A percentile compares a stretch with the other conserved stretches of the same genome.
Conservation (phyloP, 2,329 filamentous ascomycete genomes). For the Colletotrichum tamarilloi region DNA sequence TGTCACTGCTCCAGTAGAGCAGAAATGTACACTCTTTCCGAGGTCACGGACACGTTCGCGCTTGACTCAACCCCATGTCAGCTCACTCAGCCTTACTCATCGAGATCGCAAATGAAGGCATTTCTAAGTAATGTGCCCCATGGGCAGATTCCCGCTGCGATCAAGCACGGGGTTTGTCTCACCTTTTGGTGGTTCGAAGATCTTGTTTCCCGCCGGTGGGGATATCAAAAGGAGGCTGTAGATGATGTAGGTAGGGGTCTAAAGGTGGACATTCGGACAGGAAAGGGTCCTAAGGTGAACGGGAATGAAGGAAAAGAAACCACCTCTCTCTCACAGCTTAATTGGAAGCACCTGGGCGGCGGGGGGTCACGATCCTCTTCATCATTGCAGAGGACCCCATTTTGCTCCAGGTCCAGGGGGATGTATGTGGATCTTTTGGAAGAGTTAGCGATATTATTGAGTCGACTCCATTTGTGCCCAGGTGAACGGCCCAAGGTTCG, state of each 20-base stretch:
- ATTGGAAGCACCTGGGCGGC: slow-evolving; percentile 9
- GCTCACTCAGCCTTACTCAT: background rate
- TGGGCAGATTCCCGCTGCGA: background rate
- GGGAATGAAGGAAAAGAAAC: slow-evolving; percentile 18
- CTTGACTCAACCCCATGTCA: slow-evolving; percentile 1
- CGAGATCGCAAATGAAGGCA: background rate
- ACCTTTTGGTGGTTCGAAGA: slow-evolving; percentile 9
- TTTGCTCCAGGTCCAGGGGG: slow-evolving; percentile 9
- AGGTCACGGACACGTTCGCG: background rate
- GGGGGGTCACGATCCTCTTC: slow-evolving; percentile 24
- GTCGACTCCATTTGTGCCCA: background rate
- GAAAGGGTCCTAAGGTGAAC: background rate
- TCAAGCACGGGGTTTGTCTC: background rate
- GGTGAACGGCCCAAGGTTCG: background rate
- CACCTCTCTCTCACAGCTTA: background rate
- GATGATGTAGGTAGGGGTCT: slow-evolving; percentile 25
- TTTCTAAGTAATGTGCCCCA: background rate
- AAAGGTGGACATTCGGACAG: slow-evolving; percentile 10
- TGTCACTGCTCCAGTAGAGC: background rate
- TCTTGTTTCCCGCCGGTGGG: slow-evolving; percentile 4
- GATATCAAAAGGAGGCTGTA: slow-evolving; percentile 6
- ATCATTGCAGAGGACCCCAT: background rate
- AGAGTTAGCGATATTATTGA: slow-evolving; percentile 18
- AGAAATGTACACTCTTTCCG: background rate
- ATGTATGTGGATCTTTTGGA: background rate